Evolutionary conservation across 176 grass and related monocot species (phyloP).

Genomic region (Musa itinerans): DNA sequence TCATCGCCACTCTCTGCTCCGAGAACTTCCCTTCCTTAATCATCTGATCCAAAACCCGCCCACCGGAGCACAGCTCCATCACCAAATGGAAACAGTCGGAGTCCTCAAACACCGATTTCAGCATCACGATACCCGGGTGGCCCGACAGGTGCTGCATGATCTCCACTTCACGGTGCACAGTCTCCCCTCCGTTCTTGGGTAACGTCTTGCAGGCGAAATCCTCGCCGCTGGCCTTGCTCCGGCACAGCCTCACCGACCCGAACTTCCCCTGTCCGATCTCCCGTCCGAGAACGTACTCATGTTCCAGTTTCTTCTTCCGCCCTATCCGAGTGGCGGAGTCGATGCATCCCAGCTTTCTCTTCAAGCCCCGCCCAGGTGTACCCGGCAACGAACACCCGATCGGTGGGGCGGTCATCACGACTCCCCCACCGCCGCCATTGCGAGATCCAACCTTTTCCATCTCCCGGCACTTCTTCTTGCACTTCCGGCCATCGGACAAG

Average conservation of each 20-base stretch:
- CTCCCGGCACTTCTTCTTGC: slow-evolving; percentile 34
- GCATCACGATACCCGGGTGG: slow-evolving; percentile 74
- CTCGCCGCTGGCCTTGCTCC: slow-evolving; percentile 36
- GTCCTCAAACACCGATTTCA: slow-evolving; percentile 85
- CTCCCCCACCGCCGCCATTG: slow-evolving; percentile 31
- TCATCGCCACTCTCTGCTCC: slow-evolving; percentile 51
- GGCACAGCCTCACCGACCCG: slow-evolving; percentile 80
- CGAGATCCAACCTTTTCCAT: slow-evolving; percentile 10
- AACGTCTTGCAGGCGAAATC: slow-evolving; percentile 82
- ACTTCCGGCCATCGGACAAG: slow-evolving; percentile 34
- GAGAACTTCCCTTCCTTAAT: slow-evolving; percentile 38
- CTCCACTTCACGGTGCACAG: slow-evolving; percentile 90
- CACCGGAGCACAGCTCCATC: slow-evolving; percentile 83
- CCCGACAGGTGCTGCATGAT: slow-evolving; percentile 99
- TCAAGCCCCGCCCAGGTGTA: slow-evolving; percentile 51
- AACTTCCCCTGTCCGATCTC: slow-evolving; percentile 86
- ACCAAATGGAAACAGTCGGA: slow-evolving; percentile 60
- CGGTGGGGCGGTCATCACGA: slow-evolving; percentile 35
- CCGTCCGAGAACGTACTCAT: slow-evolving; percentile 61
- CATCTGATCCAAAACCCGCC: slow-evolving; percentile 57
- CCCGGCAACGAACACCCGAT: slow-evolving; percentile 13
- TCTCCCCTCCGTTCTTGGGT: slow-evolving; percentile 78
- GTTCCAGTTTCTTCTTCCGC: slow-evolving; percentile 66
- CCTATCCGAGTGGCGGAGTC: slow-evolving; percentile 63
- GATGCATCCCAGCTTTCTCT: slow-evolving; percentile 85